Percentiles rank a stretch among this genome's conserved stretches.
Conservation (phyloP, 805 yeast genomes). For the Candida nonsorbophila region DNA sequence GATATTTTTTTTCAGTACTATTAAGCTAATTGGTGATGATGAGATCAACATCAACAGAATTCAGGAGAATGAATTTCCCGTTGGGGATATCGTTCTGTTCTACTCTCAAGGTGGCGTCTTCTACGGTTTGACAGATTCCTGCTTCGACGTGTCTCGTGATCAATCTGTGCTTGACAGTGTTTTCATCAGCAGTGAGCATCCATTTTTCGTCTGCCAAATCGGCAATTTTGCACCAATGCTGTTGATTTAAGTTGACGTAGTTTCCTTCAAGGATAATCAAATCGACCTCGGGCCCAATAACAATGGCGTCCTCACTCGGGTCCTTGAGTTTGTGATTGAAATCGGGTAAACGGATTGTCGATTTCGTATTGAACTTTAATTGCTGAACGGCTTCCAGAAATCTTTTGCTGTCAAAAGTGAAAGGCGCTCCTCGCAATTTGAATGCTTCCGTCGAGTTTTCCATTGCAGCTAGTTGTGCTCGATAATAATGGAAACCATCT, state of each 20-base stretch:
- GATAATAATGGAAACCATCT: conserved; percentile 36
- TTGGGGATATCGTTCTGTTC: conserved; percentile 59
- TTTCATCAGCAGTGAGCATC: conserved; percentile 45
- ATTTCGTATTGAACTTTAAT: conserved; percentile 8
- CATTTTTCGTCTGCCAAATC: conserved; percentile 38
- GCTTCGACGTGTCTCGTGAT: conserved; percentile 60
- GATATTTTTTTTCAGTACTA: too few species aligned
- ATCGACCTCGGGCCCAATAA: conserved; percentile 40
- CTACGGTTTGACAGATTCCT: conserved; percentile 42
- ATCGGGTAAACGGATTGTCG: conserved; percentile 49
- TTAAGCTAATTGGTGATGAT: conserved; percentile 2
- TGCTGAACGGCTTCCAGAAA: conserved; percentile 19
- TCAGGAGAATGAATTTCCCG: conserved; percentile 36
- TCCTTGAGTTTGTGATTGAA: conserved; percentile 74
- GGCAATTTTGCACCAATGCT: conserved; percentile 56
- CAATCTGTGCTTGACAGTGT: conserved; percentile 49
- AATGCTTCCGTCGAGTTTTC: conserved; percentile 54
- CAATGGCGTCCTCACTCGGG: conserved; percentile 55
- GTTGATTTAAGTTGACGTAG: conserved; percentile 55
- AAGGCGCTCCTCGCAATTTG: conserved; percentile 75
- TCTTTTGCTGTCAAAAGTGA: conserved; percentile 66
- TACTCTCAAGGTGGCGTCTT: conserved; percentile 49
- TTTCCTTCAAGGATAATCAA: conserved; percentile 73
- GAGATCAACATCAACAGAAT: conserved; percentile 9
- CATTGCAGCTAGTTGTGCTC: conserved; percentile 30